Base-by-base conservation (phyloP, 352 stramenopile genomes). In the Phytophthora fragariaefolia region DNA sequence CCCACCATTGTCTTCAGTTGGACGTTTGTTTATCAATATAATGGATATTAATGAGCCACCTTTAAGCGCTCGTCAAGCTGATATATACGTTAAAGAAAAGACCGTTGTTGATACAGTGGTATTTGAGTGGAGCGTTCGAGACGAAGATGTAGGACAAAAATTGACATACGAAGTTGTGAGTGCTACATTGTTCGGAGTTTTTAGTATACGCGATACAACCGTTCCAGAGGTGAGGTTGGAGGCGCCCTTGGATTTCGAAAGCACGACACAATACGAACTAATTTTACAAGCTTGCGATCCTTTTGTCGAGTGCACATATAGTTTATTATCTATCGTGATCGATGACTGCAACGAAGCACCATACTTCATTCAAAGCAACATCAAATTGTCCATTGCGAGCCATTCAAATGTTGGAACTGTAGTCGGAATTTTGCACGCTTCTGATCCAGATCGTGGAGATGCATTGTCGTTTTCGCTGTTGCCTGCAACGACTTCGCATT, bases 1-100 rank as follows among this genome's bases (percentile, higher is more conserved):
- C 0, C 79, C 81, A 8, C 42, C 76, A 6, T 52, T 85, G 6
- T 71, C 68, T 22, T 65, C 71, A 10, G 60, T 46, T 28, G 63
- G 57, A 0, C 75, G 59, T 2, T 30, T 89, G 4, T 15, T 71
- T 6, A 8, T 68, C 28, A 27, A 43, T 2, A 65, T 75, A 36
- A 27, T 49, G 42, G 68, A 75, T 48, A 24, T 75, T 4, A 75
- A 75, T 20, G 68, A 75, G 18, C 36, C 45, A 34, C 68, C 68
- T 15, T 69, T 47, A 20, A 75, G 68, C 20, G 40, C 12, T 10
- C n/a, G 2, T 18, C 22, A 42, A 23, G 22, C 72, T 17, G 23
- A 52, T 30, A 20, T 71, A 20, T 52, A 20, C 1, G 43, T 75
- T 34, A 42, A 6, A 23, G 68, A 75, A 59, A 47, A 68, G 40